Percentiles rank a stretch among this genome's conserved stretches.
Evolutionary conservation across 768 basidiomycete genomes (phyloP).

Genomic region (Leccinum imitatum): DNA sequence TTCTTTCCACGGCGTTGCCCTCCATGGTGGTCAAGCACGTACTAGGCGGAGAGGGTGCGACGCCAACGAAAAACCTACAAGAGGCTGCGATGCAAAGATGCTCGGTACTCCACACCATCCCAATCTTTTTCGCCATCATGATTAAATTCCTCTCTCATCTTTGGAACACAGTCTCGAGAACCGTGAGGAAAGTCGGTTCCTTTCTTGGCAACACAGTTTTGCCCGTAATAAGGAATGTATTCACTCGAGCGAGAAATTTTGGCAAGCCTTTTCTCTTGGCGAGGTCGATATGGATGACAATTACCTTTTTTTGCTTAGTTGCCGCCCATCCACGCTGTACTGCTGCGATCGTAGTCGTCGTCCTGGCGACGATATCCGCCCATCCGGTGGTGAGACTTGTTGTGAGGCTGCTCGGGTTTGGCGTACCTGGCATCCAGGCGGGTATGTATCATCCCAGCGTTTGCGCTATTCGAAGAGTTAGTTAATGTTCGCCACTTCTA

Average conservation of each 20-base stretch:
- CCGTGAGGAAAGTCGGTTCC: neutral
- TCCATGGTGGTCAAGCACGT: neutral
- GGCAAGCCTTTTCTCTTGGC: neutral
- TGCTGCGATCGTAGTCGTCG: neutral
- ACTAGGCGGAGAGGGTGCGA: neutral
- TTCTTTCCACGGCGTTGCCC: neutral
- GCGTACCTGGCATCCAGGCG: rapidly evolving
- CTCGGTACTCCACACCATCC: neutral
- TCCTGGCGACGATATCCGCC: neutral
- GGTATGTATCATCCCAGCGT: conserved; percentile 5
- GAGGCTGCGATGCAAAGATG: neutral
- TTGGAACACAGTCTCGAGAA: neutral
- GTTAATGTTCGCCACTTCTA: neutral
- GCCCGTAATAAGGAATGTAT: neutral
- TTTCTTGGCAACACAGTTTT: neutral
- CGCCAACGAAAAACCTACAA: conserved; percentile 4
- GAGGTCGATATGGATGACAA: neutral
- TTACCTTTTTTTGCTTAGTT: neutral
- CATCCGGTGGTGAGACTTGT: neutral
- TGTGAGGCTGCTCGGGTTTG: neutral
- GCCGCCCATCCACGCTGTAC: neutral
- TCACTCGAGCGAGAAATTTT: neutral
- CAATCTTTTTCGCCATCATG: neutral
- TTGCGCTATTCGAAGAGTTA: neutral
- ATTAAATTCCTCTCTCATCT: neutral